A percentile compares a stretch with the other conserved stretches of the same genome.
phyloP scores from a whole-genome alignment of 805 yeast genomes.

The Pichia californica region DNA sequence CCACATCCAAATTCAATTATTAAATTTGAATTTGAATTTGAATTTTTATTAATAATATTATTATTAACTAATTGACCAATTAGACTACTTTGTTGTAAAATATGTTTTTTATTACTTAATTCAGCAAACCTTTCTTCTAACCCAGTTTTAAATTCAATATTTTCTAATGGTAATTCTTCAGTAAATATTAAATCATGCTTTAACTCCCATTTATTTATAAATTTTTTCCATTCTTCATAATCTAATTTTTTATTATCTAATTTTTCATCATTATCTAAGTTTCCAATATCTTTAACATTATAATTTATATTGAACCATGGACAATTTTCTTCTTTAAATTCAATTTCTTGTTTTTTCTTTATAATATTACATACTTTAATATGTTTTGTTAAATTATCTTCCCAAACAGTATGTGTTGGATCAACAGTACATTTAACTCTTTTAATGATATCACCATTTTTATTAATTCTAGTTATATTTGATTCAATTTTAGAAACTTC shows the following conservation, averaged over 20 bases:
- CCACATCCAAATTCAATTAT: slow-evolving; percentile 89
- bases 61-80: slow-evolving; percentile 55
- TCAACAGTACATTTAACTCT: slow-evolving; percentile 76
- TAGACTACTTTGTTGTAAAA: slow-evolving; percentile 74
- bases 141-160: slow-evolving; percentile 25
- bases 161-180: slow-evolving; percentile 13
- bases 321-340: slow-evolving; percentile 23
- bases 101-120: slow-evolving; percentile 62
- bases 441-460: slow-evolving; percentile 24
- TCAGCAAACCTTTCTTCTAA: slow-evolving; percentile 40
- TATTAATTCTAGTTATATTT: slow-evolving; percentile 14
- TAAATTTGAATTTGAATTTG: slow-evolving; percentile 16
- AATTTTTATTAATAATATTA: slow-evolving; percentile 32
- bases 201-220: slow-evolving; percentile 14
- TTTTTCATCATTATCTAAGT: neutral
- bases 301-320: slow-evolving; percentile 45
- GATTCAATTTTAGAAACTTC: slow-evolving; percentile 3
- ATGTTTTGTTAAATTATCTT: slow-evolving; percentile 48
- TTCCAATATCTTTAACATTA: slow-evolving; percentile 32
- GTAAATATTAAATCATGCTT: slow-evolving; percentile 12
- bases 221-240: slow-evolving; percentile 19
- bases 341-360: slow-evolving; percentile 26
- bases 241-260: slow-evolving; percentile 8
- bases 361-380: slow-evolving; percentile 53
- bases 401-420: slow-evolving; percentile 68